A percentile compares a stretch with the other conserved stretches of the same genome.
phyloP scores from a whole-genome alignment of 1,284 basidiomycete species.

The Apiotrichum siamense region DNA sequence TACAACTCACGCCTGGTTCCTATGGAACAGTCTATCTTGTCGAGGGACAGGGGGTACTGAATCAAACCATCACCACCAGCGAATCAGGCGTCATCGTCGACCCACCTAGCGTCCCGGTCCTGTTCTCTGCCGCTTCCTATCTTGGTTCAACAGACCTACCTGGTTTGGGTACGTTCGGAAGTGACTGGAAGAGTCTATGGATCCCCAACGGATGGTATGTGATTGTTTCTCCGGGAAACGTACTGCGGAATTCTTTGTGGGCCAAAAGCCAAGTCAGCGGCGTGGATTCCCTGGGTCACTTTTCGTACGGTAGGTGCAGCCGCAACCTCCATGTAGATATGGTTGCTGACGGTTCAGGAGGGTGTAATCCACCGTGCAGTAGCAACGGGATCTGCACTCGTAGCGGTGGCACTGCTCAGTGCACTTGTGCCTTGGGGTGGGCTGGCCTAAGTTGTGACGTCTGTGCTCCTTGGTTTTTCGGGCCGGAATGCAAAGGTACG shows the following conservation, averaged over 20 bases:
- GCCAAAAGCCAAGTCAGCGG: slow-evolving; percentile 19
- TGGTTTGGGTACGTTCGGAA: background rate
- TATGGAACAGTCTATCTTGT: slow-evolving; percentile 8
- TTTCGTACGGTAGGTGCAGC: background rate
- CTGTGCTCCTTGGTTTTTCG: slow-evolving; percentile 41
- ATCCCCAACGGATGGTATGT: slow-evolving; percentile 35
- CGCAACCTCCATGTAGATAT: background rate
- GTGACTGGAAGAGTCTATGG: slow-evolving; percentile 19
- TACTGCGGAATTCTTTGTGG: slow-evolving; percentile 32
- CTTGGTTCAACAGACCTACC: background rate
- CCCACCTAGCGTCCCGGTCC: slow-evolving; percentile 20
- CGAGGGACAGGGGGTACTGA: background rate
- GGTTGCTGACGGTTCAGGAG: slow-evolving; percentile 15
- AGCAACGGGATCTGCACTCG: slow-evolving; percentile 31
- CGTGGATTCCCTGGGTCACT: background rate
- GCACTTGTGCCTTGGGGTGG: slow-evolving; percentile 33
- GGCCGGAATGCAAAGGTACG: slow-evolving; percentile 36
- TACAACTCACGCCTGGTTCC: slow-evolving; percentile 20
- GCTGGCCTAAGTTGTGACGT: slow-evolving; percentile 27
- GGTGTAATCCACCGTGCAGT: slow-evolving; percentile 30
- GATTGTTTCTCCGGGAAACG: slow-evolving; percentile 22
- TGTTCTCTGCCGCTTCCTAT: slow-evolving; percentile 17
- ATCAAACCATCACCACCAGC: slow-evolving; percentile 13
- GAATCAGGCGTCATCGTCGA: slow-evolving; percentile 12
- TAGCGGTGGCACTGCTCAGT: slow-evolving; percentile 13